Percentiles rank a stretch among this genome's conserved stretches.
phyloP scores from a whole-genome alignment of 2,329 filamentous ascomycete species.

The Aspergillus neotritici region DNA sequence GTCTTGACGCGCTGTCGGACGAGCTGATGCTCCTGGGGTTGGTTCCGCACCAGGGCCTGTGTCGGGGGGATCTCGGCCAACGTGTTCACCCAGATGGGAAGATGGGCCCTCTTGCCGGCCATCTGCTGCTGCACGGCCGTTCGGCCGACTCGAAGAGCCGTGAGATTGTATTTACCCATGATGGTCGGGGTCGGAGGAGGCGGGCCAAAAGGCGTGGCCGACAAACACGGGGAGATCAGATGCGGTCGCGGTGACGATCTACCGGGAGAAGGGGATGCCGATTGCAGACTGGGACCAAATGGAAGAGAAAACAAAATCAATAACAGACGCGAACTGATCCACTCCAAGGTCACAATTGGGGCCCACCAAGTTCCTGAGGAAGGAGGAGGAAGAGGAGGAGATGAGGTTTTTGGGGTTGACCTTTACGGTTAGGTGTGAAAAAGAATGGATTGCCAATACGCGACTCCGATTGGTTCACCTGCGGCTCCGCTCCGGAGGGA shows the following conservation, averaged over 20 bases:
- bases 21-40: conserved; percentile 44
- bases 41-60: conserved; percentile 55
- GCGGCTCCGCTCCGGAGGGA: conserved; percentile 27
- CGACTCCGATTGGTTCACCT: conserved; percentile 34
- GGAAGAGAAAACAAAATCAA: neutral
- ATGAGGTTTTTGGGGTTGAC: conserved; percentile 5
- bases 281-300: neutral
- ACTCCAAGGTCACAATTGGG: neutral
- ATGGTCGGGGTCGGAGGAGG: conserved; percentile 9
- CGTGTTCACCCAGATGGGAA: conserved; percentile 52
- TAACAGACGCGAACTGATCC: neutral
- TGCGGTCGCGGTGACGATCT: neutral
- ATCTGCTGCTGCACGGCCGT: conserved; percentile 36
- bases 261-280: neutral
- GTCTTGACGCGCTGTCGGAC: conserved; percentile 36
- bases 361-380: neutral
- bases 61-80: conserved; percentile 55
- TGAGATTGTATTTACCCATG: conserved; percentile 45
- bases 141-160: conserved; percentile 42
- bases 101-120: conserved; percentile 28
- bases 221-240: neutral
- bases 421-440: conserved; percentile 16
- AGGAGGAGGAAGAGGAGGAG: conserved; percentile 1
- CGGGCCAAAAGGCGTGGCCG: neutral
- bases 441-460: conserved; percentile 30